Conservation (phyloP, 495 filamentous ascomycete genomes). For the Neurospora sp. region DNA sequence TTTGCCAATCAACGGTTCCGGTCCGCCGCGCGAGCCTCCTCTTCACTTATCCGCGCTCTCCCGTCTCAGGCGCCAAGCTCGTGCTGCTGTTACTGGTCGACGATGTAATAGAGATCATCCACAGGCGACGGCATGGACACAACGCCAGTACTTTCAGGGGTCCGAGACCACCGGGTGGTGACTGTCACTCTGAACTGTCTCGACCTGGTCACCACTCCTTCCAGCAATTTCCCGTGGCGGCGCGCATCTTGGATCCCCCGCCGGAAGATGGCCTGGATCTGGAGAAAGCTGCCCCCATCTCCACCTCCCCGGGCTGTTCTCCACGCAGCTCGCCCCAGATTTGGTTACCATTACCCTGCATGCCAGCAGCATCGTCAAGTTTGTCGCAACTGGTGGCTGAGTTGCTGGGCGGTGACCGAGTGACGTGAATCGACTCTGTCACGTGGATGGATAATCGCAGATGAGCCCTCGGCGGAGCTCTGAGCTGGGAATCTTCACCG, state of each 20-base stretch:
- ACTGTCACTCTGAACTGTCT: neutral
- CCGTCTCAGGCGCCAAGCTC: neutral
- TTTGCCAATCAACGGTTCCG: neutral
- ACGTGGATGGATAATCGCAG: constrained; percentile 13
- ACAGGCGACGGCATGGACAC: neutral
- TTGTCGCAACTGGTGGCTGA: neutral
- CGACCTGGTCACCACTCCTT: neutral
- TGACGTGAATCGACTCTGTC: constrained; percentile 8
- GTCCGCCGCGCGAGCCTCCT: neutral
- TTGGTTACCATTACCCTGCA: neutral
- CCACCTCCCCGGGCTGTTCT: neutral
- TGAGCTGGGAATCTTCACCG: neutral
- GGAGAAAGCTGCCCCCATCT: neutral
- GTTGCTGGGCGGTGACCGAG: neutral
- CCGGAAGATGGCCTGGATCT: neutral
- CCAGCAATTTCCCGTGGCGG: neutral
- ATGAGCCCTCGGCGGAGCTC: constrained; percentile 16
- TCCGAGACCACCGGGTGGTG: neutral
- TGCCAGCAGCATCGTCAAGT: neutral
- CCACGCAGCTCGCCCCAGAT: neutral
- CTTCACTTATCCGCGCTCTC: neutral
- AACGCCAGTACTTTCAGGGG: neutral
- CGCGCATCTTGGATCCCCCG: neutral
- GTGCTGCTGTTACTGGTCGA: neutral
- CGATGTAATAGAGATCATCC: neutral